Evolutionary conservation across 495 filamentous ascomycete genomes (phyloP).

Genomic region (Aspergillus mulundensis): DNA sequence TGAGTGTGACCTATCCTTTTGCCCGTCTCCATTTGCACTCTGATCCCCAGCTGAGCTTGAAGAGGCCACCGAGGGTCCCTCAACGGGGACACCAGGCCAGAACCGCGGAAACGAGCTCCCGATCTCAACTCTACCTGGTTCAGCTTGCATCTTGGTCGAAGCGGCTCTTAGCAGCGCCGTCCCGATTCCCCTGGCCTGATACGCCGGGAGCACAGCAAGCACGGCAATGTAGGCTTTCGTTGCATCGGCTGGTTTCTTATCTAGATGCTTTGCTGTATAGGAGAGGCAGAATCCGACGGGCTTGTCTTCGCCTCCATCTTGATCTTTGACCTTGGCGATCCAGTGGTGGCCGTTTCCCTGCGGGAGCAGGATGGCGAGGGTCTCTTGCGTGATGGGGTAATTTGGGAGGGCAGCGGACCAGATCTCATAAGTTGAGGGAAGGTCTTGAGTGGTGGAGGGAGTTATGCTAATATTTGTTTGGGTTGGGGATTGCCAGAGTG

Average conservation of each 20-base stretch:
- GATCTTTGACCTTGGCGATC: slow-evolving; percentile 26
- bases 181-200: slow-evolving; percentile 41
- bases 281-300: slow-evolving; percentile 44
- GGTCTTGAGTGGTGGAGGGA: slow-evolving; percentile 24
- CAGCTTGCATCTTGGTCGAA: slow-evolving; percentile 26
- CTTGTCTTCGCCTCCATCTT: slow-evolving; percentile 10
- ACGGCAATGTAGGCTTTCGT: slow-evolving; percentile 33
- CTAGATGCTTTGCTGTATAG: slow-evolving; percentile 26
- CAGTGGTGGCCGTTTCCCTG: slow-evolving; percentile 30
- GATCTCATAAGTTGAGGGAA: slow-evolving; percentile 25
- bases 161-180: slow-evolving; percentile 35
- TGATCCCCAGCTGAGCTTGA: neutral
- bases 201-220: slow-evolving; percentile 37
- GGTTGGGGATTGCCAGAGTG: slow-evolving; percentile 5
- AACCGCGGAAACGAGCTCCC: slow-evolving; percentile 47
- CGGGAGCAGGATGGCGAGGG: slow-evolving; percentile 26
- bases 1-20: neutral
- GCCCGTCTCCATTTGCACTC: neutral
- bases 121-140: slow-evolving; percentile 25
- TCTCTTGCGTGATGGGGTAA: slow-evolving; percentile 30
- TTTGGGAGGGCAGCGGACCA: slow-evolving; percentile 43
- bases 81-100: slow-evolving; percentile 44
- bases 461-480: slow-evolving; percentile 17
- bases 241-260: slow-evolving; percentile 1
- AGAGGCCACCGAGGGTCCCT: slow-evolving; percentile 1